Evolutionary conservation across 495 filamentous ascomycete genomes (phyloP), one percentile per base, ranked within the genome.

Genomic region (Sabuloglossum arenarium): DNA sequence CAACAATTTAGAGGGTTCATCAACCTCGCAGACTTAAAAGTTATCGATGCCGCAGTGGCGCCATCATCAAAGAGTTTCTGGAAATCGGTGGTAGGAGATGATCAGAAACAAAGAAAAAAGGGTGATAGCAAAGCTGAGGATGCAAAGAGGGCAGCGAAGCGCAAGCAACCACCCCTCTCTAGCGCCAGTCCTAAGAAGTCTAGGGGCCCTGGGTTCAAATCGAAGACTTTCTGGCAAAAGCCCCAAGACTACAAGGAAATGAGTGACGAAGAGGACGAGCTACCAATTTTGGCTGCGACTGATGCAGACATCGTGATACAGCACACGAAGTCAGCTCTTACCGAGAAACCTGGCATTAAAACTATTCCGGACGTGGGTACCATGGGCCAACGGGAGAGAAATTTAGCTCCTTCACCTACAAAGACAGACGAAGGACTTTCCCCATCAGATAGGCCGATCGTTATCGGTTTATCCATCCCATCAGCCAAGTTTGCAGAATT

Each of bases 381-480:
- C 28, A 5, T 19, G 24, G 12, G 16, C 12, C 23, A 29, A 4
- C 47, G 47, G 3, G 24, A 1, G 5, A 29, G 16, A 6, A 12
- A 29, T 23, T 23, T 37, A n/a, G 31, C 31, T 16, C 53, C 53
- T 6, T 55, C 53, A 55, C 32, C 29, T 16, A 39, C 53, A 16
- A 45, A 42, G 53, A 53, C 49, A n/a, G 39, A 67, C n/a, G 84
- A 82, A 39, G 47, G 14, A 3, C 68, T 94, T 2, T 90, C 86
- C 5, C 87, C 87, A 0, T 79, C 73, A 5, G 81, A 86, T 61
- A 69, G 83, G 27, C 77, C 83, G 14, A 87, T 94, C 43, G 73
- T 85, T 60, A 93, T 94, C 57, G 88, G 86, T 0, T 75, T 93
- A 8, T 75, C 75, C 3, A 75, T 91, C 30, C 81, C 85, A 11